Percentiles rank a stretch among this genome's conserved stretches.
Evolutionary conservation across 805 yeast genomes (phyloP).

Genomic region (Myxozyma sirexii): DNA sequence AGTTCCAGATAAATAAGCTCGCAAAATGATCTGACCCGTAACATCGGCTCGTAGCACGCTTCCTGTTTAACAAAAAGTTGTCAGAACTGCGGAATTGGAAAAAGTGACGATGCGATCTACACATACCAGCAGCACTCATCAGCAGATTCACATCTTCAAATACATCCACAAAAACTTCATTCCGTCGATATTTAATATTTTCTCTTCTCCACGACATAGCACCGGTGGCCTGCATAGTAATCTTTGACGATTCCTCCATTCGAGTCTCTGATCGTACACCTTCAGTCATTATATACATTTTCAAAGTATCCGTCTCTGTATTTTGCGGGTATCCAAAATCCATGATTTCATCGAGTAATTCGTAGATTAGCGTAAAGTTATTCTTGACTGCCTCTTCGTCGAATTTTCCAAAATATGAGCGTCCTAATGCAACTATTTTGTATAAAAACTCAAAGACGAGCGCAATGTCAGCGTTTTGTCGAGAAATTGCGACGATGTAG

Average conservation of each 20-base stretch:
- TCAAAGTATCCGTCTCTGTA: constrained; percentile 54
- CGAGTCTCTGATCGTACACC: constrained; percentile 36
- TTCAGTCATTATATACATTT: constrained; percentile 44
- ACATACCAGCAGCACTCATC: constrained; percentile 59
- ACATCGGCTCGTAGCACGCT: constrained; percentile 68
- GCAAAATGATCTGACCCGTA: constrained; percentile 73
- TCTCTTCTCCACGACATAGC: constrained; percentile 68
- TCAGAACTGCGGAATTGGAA: background rate
- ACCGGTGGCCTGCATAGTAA: constrained; percentile 45
- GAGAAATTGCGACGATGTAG: constrained; percentile 86
- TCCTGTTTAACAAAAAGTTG: constrained; percentile 33
- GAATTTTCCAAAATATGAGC: constrained; percentile 47
- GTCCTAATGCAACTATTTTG: constrained; percentile 58
- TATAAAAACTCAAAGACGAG: constrained; percentile 76
- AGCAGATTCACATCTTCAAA: constrained; percentile 73
- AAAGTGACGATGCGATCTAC: background rate
- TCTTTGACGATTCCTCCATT: constrained; percentile 32
- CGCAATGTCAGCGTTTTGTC: constrained; percentile 85
- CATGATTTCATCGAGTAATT: constrained; percentile 71
- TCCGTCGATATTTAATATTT: constrained; percentile 76
- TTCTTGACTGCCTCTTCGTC: constrained; percentile 59
- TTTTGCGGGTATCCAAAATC: constrained; percentile 79
- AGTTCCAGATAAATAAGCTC: constrained; percentile 74
- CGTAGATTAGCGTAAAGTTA: constrained; percentile 72
- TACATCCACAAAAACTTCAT: constrained; percentile 77